A percentile compares a stretch with the other conserved stretches of the same genome.
These are phyloP conservation scores for Hanseniaspora hatyaiensis DNA, from an alignment of 805 yeast genomes.

Conservation along the genomic window DNA sequence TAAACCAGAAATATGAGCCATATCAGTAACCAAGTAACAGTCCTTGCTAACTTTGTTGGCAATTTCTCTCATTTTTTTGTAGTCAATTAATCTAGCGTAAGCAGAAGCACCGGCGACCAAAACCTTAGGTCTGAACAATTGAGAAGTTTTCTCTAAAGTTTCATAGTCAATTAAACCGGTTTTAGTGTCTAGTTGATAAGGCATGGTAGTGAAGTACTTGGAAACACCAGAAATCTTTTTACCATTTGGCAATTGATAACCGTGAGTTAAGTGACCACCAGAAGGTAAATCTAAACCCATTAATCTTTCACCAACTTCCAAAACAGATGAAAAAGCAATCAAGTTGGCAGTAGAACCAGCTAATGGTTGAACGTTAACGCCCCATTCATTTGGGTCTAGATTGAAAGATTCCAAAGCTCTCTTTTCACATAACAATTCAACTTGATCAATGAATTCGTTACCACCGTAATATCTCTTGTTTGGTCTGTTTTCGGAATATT, in stretches of 20 bases:
- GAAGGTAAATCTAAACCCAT: conserved; percentile 98
- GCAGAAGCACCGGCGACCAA: conserved; percentile 97
- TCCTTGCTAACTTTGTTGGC: conserved; percentile 68
- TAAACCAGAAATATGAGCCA: conserved; percentile 96
- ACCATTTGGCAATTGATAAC: conserved; percentile 75
- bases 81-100: conserved; percentile 81
- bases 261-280: conserved; percentile 96
- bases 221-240: conserved; percentile 86
- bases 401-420: conserved; percentile 80
- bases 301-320: conserved; percentile 81
- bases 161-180: conserved; percentile 93
- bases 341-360: conserved; percentile 96
- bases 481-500: conserved; percentile 97
- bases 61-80: conserved; percentile 77
- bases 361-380: conserved; percentile 90
- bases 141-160: conserved; percentile 66
- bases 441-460: conserved; percentile 84
- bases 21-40: conserved; percentile 83
- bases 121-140: conserved; percentile 84
- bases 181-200: conserved; percentile 73
- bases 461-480: conserved; percentile 98
- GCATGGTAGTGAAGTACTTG: conserved; percentile 95
- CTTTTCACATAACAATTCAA: conserved; percentile 78
- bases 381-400: conserved; percentile 76
- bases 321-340: conserved; percentile 77